Evolutionary conservation across 495 filamentous ascomycete species (phyloP), one percentile per base, ranked within the genome.

Genomic region (Aspergillus haitiensis): DNA sequence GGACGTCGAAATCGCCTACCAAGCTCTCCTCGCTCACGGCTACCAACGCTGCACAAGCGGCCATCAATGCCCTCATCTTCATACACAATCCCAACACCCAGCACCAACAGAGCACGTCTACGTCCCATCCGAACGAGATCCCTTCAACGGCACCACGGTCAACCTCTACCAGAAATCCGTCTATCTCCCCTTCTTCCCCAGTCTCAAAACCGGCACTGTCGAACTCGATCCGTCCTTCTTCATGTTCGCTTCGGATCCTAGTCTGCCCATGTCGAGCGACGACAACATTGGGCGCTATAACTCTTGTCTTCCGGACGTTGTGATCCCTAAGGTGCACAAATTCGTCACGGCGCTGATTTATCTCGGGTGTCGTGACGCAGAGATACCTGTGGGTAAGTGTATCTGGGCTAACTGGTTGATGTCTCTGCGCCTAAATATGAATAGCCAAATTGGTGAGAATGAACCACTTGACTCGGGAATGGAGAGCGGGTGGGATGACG

Each of bases 1-100:
- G 42, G n/a, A 48, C 3, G 11, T 48, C 42, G n/a, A 16, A 8
- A 3, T 8, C 12, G 54, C 54, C 31, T 56, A 35, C 54, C 2
- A 2, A 0, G 13, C 18, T 11, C 54, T 56, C 54, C 42, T 47
- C 0, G 12, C n/a, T 5, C 2, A 16, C 27, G 54, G 54, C 31
- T 48, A 48, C 32, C 9, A 7, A 15, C 3, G 5, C 13, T 56
- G 54, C 32, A 27, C 27, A 10, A 64, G 70, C 10, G 70, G 15
- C 42, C 5, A 16, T n/a, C 12, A 13, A 13, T 46, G 42, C 42
- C 42, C 11, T 16, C 42, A n/a, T 2, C 6, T 46, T 5, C 13
- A 8, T 13, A 13, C 7, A 13, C 42, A 46, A 13, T 9, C 37
- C 9, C 13, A 40, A 8, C 15, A 46, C 42, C 42, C 42, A 8